These are phyloP conservation scores for Cordyceps fumosorosea DNA, from an alignment of 2,329 filamentous ascomycete species.

Conservation along the genomic window DNA sequence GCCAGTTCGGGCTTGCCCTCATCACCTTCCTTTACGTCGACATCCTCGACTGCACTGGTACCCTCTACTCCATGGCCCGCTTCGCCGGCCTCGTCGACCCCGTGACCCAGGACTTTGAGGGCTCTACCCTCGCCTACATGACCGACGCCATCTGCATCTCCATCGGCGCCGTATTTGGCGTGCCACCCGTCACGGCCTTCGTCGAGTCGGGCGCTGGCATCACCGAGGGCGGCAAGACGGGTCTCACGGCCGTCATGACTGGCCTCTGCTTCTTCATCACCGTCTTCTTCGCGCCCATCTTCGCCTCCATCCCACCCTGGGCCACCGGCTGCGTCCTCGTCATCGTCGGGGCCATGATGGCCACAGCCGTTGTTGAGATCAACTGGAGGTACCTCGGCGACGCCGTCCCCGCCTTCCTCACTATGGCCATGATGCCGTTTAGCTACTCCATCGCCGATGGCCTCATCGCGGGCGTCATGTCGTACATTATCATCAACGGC, in stretches of 20 bases:
- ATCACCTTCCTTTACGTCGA: slow-evolving; percentile 89
- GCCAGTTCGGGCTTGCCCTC: slow-evolving; percentile 74
- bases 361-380: slow-evolving; percentile 68
- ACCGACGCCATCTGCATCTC: slow-evolving; percentile 75
- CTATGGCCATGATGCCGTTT: slow-evolving; percentile 81
- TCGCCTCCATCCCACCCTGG: slow-evolving; percentile 83
- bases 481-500: slow-evolving; percentile 70
- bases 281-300: slow-evolving; percentile 85
- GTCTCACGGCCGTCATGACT: slow-evolving; percentile 71
- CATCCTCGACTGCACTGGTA: slow-evolving; percentile 81
- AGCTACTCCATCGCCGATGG: slow-evolving; percentile 86
- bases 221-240: slow-evolving; percentile 78
- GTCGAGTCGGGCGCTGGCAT: slow-evolving; percentile 88
- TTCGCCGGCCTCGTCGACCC: slow-evolving; percentile 77
- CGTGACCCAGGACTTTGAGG: slow-evolving; percentile 79
- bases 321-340: slow-evolving; percentile 84
- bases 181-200: slow-evolving; percentile 77
- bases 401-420: slow-evolving; percentile 76
- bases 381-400: slow-evolving; percentile 87
- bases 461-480: slow-evolving; percentile 71
- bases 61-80: slow-evolving; percentile 82
- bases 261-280: slow-evolving; percentile 81
- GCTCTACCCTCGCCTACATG: slow-evolving; percentile 75
- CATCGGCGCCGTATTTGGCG: slow-evolving; percentile 71
- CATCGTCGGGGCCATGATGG: slow-evolving; percentile 85